phyloP scores from a whole-genome alignment of 2,329 filamentous ascomycete genomes.

The Ceratocystis cubensis region DNA sequence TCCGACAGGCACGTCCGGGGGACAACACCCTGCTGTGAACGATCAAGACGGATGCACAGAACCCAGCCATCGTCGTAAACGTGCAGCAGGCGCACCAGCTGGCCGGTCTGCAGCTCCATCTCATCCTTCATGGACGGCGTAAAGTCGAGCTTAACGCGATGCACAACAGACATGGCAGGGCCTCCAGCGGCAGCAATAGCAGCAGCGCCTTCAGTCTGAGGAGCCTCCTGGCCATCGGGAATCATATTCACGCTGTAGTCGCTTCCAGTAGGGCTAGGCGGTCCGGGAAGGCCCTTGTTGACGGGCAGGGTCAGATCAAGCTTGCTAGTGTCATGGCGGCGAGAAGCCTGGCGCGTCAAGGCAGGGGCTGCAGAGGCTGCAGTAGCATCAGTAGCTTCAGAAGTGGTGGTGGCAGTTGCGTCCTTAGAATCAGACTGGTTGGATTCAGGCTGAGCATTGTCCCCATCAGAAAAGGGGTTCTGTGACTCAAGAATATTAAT shows the following conservation, averaged over 20 bases:
- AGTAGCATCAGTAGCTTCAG: slow-evolving; percentile 31
- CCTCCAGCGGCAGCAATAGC: slow-evolving; percentile 52
- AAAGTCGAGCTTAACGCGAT: slow-evolving; percentile 91
- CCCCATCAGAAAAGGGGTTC: slow-evolving; percentile 55
- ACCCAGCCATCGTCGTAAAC: slow-evolving; percentile 99
- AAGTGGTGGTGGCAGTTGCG: slow-evolving; percentile 27
- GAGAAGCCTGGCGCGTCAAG: slow-evolving; percentile 43
- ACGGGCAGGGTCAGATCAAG: slow-evolving; percentile 42
- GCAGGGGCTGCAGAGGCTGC: slow-evolving; percentile 26
- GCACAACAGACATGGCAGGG: slow-evolving; percentile 52
- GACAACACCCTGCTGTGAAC: slow-evolving; percentile 82
- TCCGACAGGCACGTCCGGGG: slow-evolving; percentile 89
- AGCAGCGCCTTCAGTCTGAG: slow-evolving; percentile 39
- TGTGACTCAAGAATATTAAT: slow-evolving; percentile 23
- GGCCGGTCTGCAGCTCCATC: slow-evolving; percentile 64
- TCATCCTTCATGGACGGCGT: slow-evolving; percentile 87
- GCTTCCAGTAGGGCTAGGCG: slow-evolving; percentile 48
- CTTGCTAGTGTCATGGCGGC: slow-evolving; percentile 38
- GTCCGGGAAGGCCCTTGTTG: slow-evolving; percentile 30
- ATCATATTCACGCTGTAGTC: slow-evolving; percentile 49
- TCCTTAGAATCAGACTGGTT: slow-evolving; percentile 30
- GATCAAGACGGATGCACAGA: slow-evolving; percentile 81
- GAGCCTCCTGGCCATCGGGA: slow-evolving; percentile 35
- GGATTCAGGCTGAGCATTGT: slow-evolving; percentile 31
- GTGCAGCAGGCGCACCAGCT: slow-evolving; percentile 78